Base-by-base conservation (phyloP, 2,329 filamentous ascomycete species). In the Sporothrix inflata region DNA sequence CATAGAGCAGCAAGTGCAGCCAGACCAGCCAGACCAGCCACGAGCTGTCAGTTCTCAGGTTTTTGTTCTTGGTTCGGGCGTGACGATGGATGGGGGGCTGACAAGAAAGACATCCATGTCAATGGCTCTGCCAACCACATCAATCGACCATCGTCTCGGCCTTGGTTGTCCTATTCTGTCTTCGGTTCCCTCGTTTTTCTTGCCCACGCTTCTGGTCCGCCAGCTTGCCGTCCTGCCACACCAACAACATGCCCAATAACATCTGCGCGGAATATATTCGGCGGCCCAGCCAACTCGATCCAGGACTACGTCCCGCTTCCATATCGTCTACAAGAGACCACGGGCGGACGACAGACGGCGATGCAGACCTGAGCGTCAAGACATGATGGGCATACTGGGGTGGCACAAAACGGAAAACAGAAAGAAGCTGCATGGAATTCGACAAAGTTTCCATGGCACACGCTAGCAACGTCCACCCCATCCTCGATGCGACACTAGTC, bases 371-470 rank as follows among this genome's bases (percentile, higher is more conserved):
- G 12, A 7, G 3, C 2, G 12, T 42, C 30, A 61, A 40, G 30
- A 19, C 8, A 61, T 7, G 30, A 40, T 40, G 30, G 30, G 27
- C 30, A 55, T 30, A 30, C 55, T 60, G 53, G 53, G 27, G 27
- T 69, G 8, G 47, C 53, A 51, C 69, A 38, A 53, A 65, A 49
- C 3, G 21, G 30, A 63, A 65, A 65, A 16, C 8, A 14, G 9
- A 66, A 55, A 42, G 30, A 71, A 71, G 69, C 69, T 65, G 42
- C 69, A 71, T 49, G 57, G 69, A 71, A 65, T 7, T 42, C 42
- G 69, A 19, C 69, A 40, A 66, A 45, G 57, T 27, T 71, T 71
- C 69, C 69, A 55, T 65, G 47, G 21, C 60, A 53, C 47, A 27
- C 57, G 42, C 69, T 71, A 71, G 57, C 60, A 55, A 51, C 30